Evolutionary conservation across 805 yeast species (phyloP).

Genomic region (Wickerhamia fluorescens): DNA sequence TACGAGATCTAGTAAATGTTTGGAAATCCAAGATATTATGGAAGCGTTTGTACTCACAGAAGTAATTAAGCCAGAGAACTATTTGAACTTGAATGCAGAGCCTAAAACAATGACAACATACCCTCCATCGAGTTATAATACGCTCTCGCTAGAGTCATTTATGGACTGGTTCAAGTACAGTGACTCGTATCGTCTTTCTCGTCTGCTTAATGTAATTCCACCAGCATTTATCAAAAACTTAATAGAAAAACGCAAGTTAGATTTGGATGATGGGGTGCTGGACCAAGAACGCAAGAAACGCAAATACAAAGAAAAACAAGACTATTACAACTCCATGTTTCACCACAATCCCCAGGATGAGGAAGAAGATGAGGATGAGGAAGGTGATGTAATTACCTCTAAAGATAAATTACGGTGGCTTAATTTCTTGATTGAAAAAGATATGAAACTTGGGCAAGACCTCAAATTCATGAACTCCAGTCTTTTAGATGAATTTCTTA

Average conservation of each 20-base stretch:
- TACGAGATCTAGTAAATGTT: conserved; percentile 30
- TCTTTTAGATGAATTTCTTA: conserved; percentile 19
- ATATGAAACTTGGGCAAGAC: conserved; percentile 30
- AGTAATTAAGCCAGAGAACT: conserved; percentile 50
- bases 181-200: conserved; percentile 16
- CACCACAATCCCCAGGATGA: conserved; percentile 14
- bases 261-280: conserved; percentile 25
- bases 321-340: conserved; percentile 31
- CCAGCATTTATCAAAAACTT: conserved; percentile 21
- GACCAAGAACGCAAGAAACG: conserved; percentile 29
- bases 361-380: conserved; percentile 11
- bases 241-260: conserved; percentile 33
- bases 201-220: conserved; percentile 25
- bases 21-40: conserved; percentile 59
- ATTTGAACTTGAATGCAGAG: conserved; percentile 40
- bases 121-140: no score
- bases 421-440: conserved; percentile 31
- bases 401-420: conserved; percentile 29
- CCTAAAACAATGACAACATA: no score
- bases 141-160: conserved; percentile 32
- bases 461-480: conserved; percentile 26
- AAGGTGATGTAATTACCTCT: conserved; percentile 15
- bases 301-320: conserved; percentile 31
- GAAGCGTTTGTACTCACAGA: conserved; percentile 62
- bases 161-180: conserved; percentile 29